Evolutionary conservation across 768 basidiomycete genomes (phyloP).

Genomic region (Heimioporus sp.): DNA sequence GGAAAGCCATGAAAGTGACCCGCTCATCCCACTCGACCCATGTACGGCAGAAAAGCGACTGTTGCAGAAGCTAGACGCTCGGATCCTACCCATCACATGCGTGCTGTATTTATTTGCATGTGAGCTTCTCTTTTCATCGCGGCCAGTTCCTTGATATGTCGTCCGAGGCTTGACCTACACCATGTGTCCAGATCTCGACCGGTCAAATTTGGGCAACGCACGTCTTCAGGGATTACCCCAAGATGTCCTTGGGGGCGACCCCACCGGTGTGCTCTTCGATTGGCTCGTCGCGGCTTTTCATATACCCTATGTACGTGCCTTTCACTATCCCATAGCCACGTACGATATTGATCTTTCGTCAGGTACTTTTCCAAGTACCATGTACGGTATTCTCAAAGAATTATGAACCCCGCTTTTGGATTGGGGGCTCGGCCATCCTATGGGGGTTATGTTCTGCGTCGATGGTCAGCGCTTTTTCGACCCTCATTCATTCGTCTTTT

Average conservation of each 20-base stretch:
- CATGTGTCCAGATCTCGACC: slow-evolving; percentile 50
- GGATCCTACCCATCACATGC: slow-evolving; percentile 71
- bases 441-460: slow-evolving; percentile 74
- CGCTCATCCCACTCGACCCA: slow-evolving; percentile 16
- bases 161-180: not conserved
- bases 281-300: slow-evolving; percentile 79
- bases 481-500: no score
- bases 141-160: no score
- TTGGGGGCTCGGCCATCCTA: slow-evolving; percentile 62
- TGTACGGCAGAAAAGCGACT: slow-evolving; percentile 47
- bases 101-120: slow-evolving; percentile 78
- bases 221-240: slow-evolving; percentile 67
- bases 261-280: slow-evolving; percentile 64
- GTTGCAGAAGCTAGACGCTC: slow-evolving; percentile 60
- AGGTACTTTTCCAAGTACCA: slow-evolving; percentile 74
- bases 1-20: slow-evolving; percentile 15
- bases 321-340: not conserved
- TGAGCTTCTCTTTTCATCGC: slow-evolving; percentile 35
- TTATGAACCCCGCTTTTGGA: slow-evolving; percentile 67
- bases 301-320: slow-evolving; percentile 63
- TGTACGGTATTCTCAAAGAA: slow-evolving; percentile 66
- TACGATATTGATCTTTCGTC: not conserved
- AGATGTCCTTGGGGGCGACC: slow-evolving; percentile 66
- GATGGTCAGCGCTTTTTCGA: slow-evolving; percentile 44
- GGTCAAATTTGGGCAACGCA: slow-evolving; percentile 79